Conservation (phyloP, 2,329 filamentous ascomycete genomes). For the Fusarium hostae region DNA sequence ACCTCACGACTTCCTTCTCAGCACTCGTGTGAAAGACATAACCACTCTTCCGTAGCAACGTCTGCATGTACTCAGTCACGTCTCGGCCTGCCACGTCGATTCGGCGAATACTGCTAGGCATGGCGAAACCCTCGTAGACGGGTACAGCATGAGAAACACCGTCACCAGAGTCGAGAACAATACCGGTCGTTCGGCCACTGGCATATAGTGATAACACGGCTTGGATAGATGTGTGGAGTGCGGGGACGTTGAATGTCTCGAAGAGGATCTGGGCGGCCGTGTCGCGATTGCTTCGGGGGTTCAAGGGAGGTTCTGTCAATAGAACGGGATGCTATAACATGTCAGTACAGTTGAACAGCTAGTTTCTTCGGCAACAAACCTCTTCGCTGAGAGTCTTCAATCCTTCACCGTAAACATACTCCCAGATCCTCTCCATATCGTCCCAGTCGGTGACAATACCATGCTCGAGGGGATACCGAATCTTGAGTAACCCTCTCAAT, state of each 20-base stretch:
- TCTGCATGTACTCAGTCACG: constrained; percentile 95
- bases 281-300: constrained; percentile 94
- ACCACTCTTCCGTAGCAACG: constrained; percentile 88
- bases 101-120: constrained; percentile 92
- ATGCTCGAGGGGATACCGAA: constrained; percentile 94
- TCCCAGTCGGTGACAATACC: constrained; percentile 99
- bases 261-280: constrained; percentile 97
- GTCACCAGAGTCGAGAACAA: constrained; percentile 94
- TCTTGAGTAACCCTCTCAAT: constrained; percentile 91
- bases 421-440: constrained; percentile 99
- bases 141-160: constrained; percentile 97
- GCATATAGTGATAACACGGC: constrained; percentile 96
- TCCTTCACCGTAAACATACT: constrained; percentile 95
- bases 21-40: constrained; percentile 97
- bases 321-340: constrained; percentile 81
- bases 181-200: constrained; percentile 93
- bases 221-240: constrained; percentile 96
- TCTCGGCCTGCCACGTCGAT: constrained; percentile 97
- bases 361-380: constrained; percentile 57
- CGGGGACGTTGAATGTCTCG: constrained; percentile 98
- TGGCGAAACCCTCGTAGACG: constrained; percentile 97
- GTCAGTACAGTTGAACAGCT: constrained; percentile 29
- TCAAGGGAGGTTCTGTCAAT: constrained; percentile 93
- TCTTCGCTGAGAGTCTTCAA: constrained; percentile 98
- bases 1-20: constrained; percentile 97